Conservation (phyloP, 2,329 filamentous ascomycete genomes). For the Ascocoryne sarcoides region DNA sequence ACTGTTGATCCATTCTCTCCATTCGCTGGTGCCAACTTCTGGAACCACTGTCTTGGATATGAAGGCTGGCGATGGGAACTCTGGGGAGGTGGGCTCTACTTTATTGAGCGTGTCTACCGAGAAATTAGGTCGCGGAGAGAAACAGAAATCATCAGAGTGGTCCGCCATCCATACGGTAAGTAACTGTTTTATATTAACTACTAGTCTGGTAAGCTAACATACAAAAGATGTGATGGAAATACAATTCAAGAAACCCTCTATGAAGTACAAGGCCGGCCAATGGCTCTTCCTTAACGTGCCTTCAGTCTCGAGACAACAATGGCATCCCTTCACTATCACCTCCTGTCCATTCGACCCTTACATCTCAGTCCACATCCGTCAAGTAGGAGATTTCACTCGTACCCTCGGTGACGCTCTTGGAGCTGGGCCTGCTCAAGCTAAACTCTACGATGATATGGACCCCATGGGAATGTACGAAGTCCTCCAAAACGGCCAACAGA, state of each 20-base stretch:
- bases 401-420: slow-evolving; percentile 94
- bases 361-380: slow-evolving; percentile 86
- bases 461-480: slow-evolving; percentile 98
- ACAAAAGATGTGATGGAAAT: slow-evolving; percentile 81
- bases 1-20: slow-evolving; percentile 64
- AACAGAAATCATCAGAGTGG: slow-evolving; percentile 86
- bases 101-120: slow-evolving; percentile 81
- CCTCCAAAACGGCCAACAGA: slow-evolving; percentile 82
- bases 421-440: slow-evolving; percentile 76
- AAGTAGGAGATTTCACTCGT: slow-evolving; percentile 92
- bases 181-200: slow-evolving; percentile 4
- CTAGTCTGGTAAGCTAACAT: slow-evolving; percentile 23
- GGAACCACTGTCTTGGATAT: slow-evolving; percentile 90
- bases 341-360: slow-evolving; percentile 96
- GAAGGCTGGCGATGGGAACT: slow-evolving; percentile 97
- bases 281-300: slow-evolving; percentile 97
- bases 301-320: slow-evolving; percentile 79
- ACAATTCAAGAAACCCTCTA: slow-evolving; percentile 90
- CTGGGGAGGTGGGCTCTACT: slow-evolving; percentile 74
- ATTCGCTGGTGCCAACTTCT: slow-evolving; percentile 74
- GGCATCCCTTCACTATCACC: slow-evolving; percentile 99
- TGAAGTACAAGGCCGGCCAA: slow-evolving; percentile 97
- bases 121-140: slow-evolving; percentile 76
- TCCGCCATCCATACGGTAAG: slow-evolving; percentile 88
- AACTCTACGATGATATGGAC: slow-evolving; percentile 84